Conservation (phyloP, 2,329 filamentous ascomycete species). For the Penicillium griseofulvum region DNA sequence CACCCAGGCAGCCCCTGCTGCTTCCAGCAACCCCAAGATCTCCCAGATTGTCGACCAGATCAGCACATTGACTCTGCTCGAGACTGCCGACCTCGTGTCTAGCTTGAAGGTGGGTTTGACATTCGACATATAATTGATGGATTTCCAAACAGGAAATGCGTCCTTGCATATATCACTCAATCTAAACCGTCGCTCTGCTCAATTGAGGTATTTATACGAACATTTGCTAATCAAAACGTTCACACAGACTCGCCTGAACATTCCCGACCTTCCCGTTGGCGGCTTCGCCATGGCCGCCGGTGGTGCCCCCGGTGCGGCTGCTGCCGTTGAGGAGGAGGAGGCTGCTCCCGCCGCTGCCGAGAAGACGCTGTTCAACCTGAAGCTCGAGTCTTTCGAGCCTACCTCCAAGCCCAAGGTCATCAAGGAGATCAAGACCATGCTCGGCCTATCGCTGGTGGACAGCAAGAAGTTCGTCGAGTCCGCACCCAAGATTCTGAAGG, state of each 20-base stretch:
- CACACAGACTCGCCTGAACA: slow-evolving; percentile 81
- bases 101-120: slow-evolving; percentile 75
- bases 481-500: slow-evolving; percentile 97
- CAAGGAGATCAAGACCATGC: slow-evolving; percentile 97
- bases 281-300: slow-evolving; percentile 74
- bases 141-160: background rate
- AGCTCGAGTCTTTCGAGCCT: slow-evolving; percentile 86
- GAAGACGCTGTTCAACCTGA: slow-evolving; percentile 96
- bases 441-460: slow-evolving; percentile 94
- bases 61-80: slow-evolving; percentile 92
- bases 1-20: slow-evolving; percentile 61
- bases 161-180: background rate
- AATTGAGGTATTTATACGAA: background rate
- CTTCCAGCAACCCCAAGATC: slow-evolving; percentile 81
- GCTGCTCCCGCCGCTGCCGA: slow-evolving; percentile 84
- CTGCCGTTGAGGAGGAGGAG: slow-evolving; percentile 73
- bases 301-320: slow-evolving; percentile 59
- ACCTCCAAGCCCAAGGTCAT: slow-evolving; percentile 96
- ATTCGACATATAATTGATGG: background rate
- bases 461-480: slow-evolving; percentile 99
- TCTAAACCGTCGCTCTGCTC: background rate
- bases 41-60: slow-evolving; percentile 95
- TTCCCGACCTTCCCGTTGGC: slow-evolving; percentile 93
- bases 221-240: background rate
- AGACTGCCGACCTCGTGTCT: slow-evolving; percentile 94